Base-by-base conservation (phyloP, 2,329 filamentous ascomycete genomes). In the Fonsecaea erecta region DNA sequence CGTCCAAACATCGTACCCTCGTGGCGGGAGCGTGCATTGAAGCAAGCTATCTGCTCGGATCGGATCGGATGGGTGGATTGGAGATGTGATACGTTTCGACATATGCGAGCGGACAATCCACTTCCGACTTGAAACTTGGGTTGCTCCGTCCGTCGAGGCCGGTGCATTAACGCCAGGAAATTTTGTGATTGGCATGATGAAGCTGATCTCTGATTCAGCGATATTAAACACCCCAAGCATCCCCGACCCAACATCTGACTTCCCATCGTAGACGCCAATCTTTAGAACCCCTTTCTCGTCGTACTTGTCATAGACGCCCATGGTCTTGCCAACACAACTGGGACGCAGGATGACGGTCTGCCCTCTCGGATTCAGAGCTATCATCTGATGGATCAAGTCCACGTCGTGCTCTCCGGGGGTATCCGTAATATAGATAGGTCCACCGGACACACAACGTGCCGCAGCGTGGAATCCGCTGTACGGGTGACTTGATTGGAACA, bases 381-480 rank as follows among this genome's bases (percentile, higher is more conserved):
- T 93, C 84, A 98, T 93, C 75, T 96, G 89, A 30, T 83, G 78
- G 66, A 99, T 90, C 16, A 99, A 77, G 5, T 83, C 78, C 32
- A 93, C 73, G 73, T 97, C 85, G 75, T 98, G 92, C 65, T 91
- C 80, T 0, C 92, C 93, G 0, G 94, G 94, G 0, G 88, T 85
- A 76, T 99, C 95, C 0, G 94, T 98, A 75, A 99, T 93, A 73
- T 96, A 97, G 46, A 99, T 90, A 0, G 94, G 95, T 0, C 95
- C 95, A 8, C 95, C 95, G 54, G 90, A 93, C 9, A 99, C 83
- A 75, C 92, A 96, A 53, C 95, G 86, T 1, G 93, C 93, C 0
- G 95, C 94, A 3, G 92, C 95, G 72, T 99, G 95, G 74, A 95
- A 96, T 0, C 85, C 86, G 0, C 90, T 90, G 75, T 91, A 96